Evolutionary conservation across 1,139 yeast genomes (phyloP), one percentile per base, ranked within the genome.

Genomic region (Debaryomyces nepalensis): DNA sequence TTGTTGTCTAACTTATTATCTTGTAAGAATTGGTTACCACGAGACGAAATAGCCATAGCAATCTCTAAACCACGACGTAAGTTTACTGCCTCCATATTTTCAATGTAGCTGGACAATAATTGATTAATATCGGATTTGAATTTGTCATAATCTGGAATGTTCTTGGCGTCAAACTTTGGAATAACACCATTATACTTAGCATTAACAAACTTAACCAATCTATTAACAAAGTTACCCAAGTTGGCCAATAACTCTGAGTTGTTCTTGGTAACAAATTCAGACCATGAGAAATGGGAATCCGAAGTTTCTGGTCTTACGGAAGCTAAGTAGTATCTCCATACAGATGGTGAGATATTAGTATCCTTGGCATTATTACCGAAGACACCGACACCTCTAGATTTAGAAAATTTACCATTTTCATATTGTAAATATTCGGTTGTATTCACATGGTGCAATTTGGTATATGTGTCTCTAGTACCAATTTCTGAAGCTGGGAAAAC

Each of bases 361-460:
- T 87, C 97, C 68, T 89, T 83, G 31, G 99, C 99, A 62, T 89
- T 90, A 71, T 93, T 91, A 60, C 99, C 99, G 61, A 93, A 93
- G 21, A 93, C 99, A 66, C 99, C 99, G 47, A 93, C 80, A 53
- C 95, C 95, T 70, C 99, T 83, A 20, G 97, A 88, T 70, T 93
- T 93, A 47, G 98, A 91, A 71, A 93, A 93, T 66, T 95, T 93
- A 50, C 99, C 99, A 47, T 95, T 95, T 72, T 93, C 99, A 61
- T 93, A 93, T 67, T 93, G 98, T 59, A 93, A 76, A 62, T 93
- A 93, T 69, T 93, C 99, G 11, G 99, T 93, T 40, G 99, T 91
- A 60, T 84, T 87, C 54, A 93, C 70, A 64, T 91, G 97, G 60
- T 89, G 89, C 54, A 91, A 77, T 80, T 81, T 84, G 46, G 97